Evolutionary conservation across 2,329 filamentous ascomycete species (phyloP), one percentile per base, ranked within the genome.

Genomic region (Huntiella moniliformis): DNA sequence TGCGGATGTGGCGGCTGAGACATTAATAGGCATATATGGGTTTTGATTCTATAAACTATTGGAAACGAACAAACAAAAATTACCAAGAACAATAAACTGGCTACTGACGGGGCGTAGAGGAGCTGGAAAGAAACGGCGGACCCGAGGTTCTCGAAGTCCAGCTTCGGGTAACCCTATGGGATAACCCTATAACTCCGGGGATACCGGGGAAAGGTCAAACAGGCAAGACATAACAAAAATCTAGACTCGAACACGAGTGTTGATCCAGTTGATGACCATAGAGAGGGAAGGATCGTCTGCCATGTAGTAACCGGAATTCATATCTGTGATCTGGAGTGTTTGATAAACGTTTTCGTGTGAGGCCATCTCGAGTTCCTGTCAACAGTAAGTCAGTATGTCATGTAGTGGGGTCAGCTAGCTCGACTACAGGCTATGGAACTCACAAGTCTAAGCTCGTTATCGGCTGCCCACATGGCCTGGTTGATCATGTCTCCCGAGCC

Each of bases 201-300:
- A 28, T 28, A 28, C 10, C 22, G 22, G 22, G 22, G 15, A 13
- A 42, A 45, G 11, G 18, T 5, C 17, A 51, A 51, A 38, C 10
- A 35, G 3, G 3, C 13, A 32, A 33, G 38, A 42, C 12, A 42
- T 5, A 6, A 42, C 16, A 31, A 34, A 11, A 5, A n/a, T 38
- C 46, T 37, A 48, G 35, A 49, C 48, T 2, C 45, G 49, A 38
- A 55, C 59, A 45, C 64, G 61, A 45, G 63, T 63, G 47, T 68
- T 65, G 44, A 78, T 58, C 74, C 74, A 79, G 57, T 71, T 67
- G 56, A 71, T 66, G 48, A 78, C 68, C 42, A 66, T 62, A 45
- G 69, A 63, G 44, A 77, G 60, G 52, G 67, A 71, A 2, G 74
- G 74, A 55, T 79, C 74, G 55, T 79, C 74, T 51, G 61, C 65